These are phyloP conservation scores for Pseudodiploospora longispora DNA, from an alignment of 2,329 filamentous ascomycete genomes.

Conservation along the genomic window DNA sequence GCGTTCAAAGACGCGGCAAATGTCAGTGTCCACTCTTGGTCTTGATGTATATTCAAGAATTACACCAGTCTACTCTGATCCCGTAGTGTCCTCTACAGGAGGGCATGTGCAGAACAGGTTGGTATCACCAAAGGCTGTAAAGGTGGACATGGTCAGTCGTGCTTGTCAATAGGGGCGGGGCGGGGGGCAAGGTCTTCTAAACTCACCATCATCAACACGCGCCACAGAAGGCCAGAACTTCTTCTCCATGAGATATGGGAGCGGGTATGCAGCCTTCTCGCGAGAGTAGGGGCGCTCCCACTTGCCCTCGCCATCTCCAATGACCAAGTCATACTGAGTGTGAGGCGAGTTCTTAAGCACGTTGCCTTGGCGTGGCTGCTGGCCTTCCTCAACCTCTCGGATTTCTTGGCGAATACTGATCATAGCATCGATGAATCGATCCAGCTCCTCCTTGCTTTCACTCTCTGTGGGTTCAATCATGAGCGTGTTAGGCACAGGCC, in stretches of 20 bases:
- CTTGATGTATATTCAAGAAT: conserved; percentile 2
- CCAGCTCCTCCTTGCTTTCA: conserved; percentile 84
- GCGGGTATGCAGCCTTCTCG: conserved; percentile 79
- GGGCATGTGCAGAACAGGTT: conserved; percentile 95
- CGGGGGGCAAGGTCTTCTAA: neutral
- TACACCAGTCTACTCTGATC: conserved; percentile 5
- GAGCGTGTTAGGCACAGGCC: conserved; percentile 88
- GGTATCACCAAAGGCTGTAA: conserved; percentile 72
- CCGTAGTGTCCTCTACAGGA: conserved; percentile 60
- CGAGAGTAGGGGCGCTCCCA: conserved; percentile 80
- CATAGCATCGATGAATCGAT: conserved; percentile 85
- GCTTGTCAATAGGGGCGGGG: neutral
- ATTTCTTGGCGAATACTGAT: conserved; percentile 85
- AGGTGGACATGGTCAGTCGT: neutral
- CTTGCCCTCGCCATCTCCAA: conserved; percentile 42
- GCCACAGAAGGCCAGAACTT: conserved; percentile 95
- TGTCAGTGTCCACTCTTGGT: neutral
- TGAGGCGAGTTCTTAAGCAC: conserved; percentile 87
- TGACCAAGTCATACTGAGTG: conserved; percentile 70
- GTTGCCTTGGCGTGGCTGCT: conserved; percentile 66
- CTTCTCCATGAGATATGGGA: conserved; percentile 79
- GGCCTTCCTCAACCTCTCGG: conserved; percentile 70
- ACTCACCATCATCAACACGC: conserved; percentile 78
- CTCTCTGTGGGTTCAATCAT: conserved; percentile 98
- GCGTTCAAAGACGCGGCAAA: neutral